Percentiles rank a stretch among this genome's conserved stretches.
Conservation (phyloP, 2,329 filamentous ascomycete species). For the Laburnicola sp. region DNA sequence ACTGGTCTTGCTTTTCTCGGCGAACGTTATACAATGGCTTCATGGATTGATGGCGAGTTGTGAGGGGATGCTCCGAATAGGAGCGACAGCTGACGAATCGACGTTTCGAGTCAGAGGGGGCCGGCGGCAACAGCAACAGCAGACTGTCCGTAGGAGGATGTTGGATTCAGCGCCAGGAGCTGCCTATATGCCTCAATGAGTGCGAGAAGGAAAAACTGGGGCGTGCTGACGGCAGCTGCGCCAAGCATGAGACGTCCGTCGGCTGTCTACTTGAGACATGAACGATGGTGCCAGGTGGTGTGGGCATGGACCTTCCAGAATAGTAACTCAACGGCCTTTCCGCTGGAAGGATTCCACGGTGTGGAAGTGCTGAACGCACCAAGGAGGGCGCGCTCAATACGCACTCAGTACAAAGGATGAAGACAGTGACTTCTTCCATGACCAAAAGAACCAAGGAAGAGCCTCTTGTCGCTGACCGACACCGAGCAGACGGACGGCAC, state of each 20-base stretch:
- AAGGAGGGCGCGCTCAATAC: too few species aligned
- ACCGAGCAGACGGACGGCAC: background rate
- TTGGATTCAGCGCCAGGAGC: constrained; percentile 1
- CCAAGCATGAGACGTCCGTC: constrained; percentile 1
- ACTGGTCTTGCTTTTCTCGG: background rate
- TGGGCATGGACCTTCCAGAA: background rate
- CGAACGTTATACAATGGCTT: too few species aligned
- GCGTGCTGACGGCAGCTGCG: constrained; percentile 14
- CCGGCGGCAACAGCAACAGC: background rate
- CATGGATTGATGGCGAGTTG: too few species aligned
- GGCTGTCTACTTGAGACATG: constrained; percentile 13
- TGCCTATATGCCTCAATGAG: constrained; percentile 7
- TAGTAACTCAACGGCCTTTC: background rate
- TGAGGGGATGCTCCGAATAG: constrained; percentile 1
- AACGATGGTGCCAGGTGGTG: too few species aligned
- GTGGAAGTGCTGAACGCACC: too few species aligned
- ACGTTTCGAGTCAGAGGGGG: constrained; percentile 7
- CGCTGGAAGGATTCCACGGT: too few species aligned
- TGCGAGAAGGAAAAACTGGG: background rate
- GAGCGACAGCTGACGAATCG: background rate
- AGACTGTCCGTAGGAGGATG: background rate
- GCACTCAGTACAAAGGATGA: too few species aligned
- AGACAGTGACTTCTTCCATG: too few species aligned
- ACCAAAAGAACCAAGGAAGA: too few species aligned
- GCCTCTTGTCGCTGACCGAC: background rate